Percentiles rank a stretch among this genome's conserved stretches.
phyloP scores from a whole-genome alignment of 2,329 filamentous ascomycete genomes.

The Exophiala sp. region DNA sequence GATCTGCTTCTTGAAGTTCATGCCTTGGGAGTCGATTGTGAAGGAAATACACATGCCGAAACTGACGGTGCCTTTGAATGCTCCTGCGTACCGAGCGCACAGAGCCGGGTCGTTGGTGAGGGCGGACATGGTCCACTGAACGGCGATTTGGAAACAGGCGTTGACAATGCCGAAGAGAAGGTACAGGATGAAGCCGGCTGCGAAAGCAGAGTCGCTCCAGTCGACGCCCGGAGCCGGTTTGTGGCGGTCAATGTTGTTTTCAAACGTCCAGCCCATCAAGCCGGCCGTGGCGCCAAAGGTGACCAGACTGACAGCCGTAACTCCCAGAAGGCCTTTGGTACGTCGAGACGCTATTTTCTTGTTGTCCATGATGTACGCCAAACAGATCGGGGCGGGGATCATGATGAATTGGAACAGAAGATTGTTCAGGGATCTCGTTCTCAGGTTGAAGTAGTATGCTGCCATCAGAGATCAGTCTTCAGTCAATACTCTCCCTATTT shows the following conservation, averaged over 20 bases:
- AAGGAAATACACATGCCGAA: conserved; percentile 28
- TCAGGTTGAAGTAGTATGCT: conserved; percentile 26
- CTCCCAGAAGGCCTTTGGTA: conserved; percentile 18
- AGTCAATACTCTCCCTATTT: background rate
- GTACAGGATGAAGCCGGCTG: conserved; percentile 19
- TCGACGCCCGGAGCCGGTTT: conserved; percentile 11
- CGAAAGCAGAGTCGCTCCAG: conserved; percentile 20
- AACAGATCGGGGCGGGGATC: conserved; percentile 14
- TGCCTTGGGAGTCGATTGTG: conserved; percentile 24
- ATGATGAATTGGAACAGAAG: conserved; percentile 24
- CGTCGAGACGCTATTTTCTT: conserved; percentile 24
- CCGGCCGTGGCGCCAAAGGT: conserved; percentile 17
- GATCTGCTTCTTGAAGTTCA: conserved; percentile 22
- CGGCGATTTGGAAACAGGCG: conserved; percentile 19
- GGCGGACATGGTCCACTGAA: conserved; percentile 21
- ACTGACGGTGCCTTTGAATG: conserved; percentile 23
- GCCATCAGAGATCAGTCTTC: conserved; percentile 6
- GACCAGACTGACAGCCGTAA: conserved; percentile 14
- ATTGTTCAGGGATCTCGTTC: conserved; percentile 25
- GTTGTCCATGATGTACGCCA: conserved; percentile 32
- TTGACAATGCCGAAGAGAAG: conserved; percentile 20
- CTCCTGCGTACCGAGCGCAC: conserved; percentile 19
- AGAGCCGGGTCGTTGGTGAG: conserved; percentile 23
- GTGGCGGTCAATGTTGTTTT: conserved; percentile 16
- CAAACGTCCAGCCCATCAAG: conserved; percentile 16